Evolutionary conservation across 108 stramenopile genomes (phyloP), one percentile per base, ranked within the genome.

Genomic region (Discostella stelligeroides): DNA sequence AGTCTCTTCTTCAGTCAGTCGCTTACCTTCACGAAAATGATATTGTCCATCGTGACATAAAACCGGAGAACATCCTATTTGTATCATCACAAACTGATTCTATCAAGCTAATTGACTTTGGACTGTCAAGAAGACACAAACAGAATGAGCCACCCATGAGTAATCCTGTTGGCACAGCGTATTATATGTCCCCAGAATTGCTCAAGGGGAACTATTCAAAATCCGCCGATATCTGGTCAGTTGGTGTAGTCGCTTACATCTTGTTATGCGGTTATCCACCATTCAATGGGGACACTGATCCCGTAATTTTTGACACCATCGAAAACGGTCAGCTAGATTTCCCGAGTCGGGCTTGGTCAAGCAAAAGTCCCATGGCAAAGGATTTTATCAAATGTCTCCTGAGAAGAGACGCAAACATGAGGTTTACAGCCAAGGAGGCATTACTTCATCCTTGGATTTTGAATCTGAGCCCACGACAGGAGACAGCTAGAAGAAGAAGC

Each of bases 261-360:
- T 64, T 98, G 12, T 63, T 98, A 14, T 95, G 91, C 29, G 96
- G 96, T 4, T 99, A 97, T 66, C 97, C 97, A 9, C 98, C 98
- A 28, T 98, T 99, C 74, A 97, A 96, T 68, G 96, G 96, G 28
- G 94, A 94, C 37, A 93, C 91, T 21, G 96, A 98, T 55, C 71
- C 85, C 7, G 81, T 96, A 58, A 88, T 97, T 64, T 81, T 49
- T 23, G 64, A 73, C 15, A 29, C 73, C 30, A 93, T 90, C 70
- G 73, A 69, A 28, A 70, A 60, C 10, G 86, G 83, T 23, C 39
- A 80, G 9, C 89, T 73, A 9, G 17, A 42, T 18, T 79, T 79
- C 21, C 53, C 48, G 0, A 38, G 15, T 4, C 17, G 39, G n/a
- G 59, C 55, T 15, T 79, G 77, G 77, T 59, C 37, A 0, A 42